Base-by-base conservation (phyloP, 352 stramenopile species). In the Globisporangium rhizosaccharum region DNA sequence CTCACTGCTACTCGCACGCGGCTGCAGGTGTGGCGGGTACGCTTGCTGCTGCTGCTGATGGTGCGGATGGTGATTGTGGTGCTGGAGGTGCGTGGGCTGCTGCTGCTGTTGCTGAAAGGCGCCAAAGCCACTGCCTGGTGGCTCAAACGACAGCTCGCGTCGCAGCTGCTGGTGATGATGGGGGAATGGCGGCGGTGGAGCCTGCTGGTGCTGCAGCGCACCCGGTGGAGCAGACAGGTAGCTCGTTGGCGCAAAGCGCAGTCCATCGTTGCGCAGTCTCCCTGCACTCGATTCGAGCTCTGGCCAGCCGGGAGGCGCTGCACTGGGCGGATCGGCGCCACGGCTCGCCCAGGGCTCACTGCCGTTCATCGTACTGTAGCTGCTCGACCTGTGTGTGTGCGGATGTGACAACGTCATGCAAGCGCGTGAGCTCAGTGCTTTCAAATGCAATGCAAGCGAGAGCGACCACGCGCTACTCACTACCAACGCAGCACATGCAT, bases 61-160 rank as follows among this genome's bases (percentile, higher is more conserved):
- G 3, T 57, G 37, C 36, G 18, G 17, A 45, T 7, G 10, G 39
- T n/a, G 39, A 12, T 44, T 12, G 37, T 17, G 33, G 20, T 42
- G 51, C 28, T 15, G 51, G 33, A 6, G 51, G 51, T 28, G 45
- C 15, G 20, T 39, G 33, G 33, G 33, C 33, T 56, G 49, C 53
- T 49, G 41, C 10, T 47, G 39, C 30, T 59, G 53, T 23, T 23
- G 23, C 25, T 30, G 53, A 7, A 52, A 59, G 10, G 20, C 26
- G 15, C 52, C 23, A 51, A 59, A 59, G 28, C 23, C 28, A 12
- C 39, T 45, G 18, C 53, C 42, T 44, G 53, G 28, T 20, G 26
- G 25, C 12, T 59, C 52, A 15, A 57, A 49, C 9, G 52, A 46
- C 18, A 49, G 20, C 2, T 57, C 52, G 23, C 52, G 52, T 17